phyloP scores from a whole-genome alignment of 2,329 filamentous ascomycete species.

The Geosmithia flava region DNA sequence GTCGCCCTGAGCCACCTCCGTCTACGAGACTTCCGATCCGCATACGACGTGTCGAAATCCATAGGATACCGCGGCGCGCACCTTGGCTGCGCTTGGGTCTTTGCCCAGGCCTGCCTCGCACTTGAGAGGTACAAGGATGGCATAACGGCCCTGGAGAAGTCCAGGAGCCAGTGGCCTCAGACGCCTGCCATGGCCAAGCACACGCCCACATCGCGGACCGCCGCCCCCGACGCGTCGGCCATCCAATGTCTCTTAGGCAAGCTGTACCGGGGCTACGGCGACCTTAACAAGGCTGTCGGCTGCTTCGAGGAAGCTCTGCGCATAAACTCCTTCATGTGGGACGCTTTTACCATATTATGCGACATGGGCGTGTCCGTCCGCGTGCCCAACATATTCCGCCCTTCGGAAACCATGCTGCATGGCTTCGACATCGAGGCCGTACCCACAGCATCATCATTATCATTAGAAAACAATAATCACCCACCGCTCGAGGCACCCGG shows the following conservation, averaged over 20 bases:
- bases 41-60: constrained; percentile 69
- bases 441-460: background rate
- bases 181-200: constrained; percentile 76
- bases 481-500: constrained; percentile 23
- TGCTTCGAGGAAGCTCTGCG: constrained; percentile 84
- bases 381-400: constrained; percentile 75
- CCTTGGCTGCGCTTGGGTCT: constrained; percentile 80
- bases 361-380: constrained; percentile 75
- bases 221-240: constrained; percentile 71
- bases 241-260: constrained; percentile 79
- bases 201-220: constrained; percentile 60
- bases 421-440: constrained; percentile 26
- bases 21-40: constrained; percentile 70
- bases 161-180: constrained; percentile 60
- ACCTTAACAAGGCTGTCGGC: constrained; percentile 70
- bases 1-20: constrained; percentile 76
- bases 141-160: constrained; percentile 71
- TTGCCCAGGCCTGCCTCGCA: constrained; percentile 76
- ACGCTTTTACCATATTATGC: constrained; percentile 81
- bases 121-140: constrained; percentile 73
- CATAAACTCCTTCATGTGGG: constrained; percentile 94
- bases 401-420: constrained; percentile 42
- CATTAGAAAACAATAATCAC: background rate
- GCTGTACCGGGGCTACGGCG: constrained; percentile 71
- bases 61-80: constrained; percentile 60